Evolutionary conservation across 495 filamentous ascomycete species (phyloP), one percentile per base, ranked within the genome.

Genomic region (Melanomma pulvis-pyrius): DNA sequence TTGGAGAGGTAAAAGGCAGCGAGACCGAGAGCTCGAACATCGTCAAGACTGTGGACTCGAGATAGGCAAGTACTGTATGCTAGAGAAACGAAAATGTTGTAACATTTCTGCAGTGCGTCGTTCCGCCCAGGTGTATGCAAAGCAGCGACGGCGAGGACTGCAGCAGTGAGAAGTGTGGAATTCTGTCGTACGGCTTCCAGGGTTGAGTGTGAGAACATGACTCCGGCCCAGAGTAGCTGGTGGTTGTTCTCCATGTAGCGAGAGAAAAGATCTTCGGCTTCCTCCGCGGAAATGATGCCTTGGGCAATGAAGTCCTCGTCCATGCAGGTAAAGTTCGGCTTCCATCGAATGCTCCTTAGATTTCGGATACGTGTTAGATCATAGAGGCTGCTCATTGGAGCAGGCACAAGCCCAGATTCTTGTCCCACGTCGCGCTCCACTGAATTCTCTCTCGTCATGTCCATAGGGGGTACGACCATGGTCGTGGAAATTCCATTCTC

Each of bases 391-490:
- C 44, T 49, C 58, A 61, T 61, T 25, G 58, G 58, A 5, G 58
- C 58, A 30, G 58, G 22, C 25, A 61, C 58, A 26, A 61, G 41
- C 7, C 29, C 29, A 32, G 41, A 29, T 44, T 61, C 58, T 29
- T 61, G 25, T 3, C 30, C 58, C 22, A 49, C 12, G 26, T 51
- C 46, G 12, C 39, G 41, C 26, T 61, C 58, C 7, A 22, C 7
- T 6, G 58, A 61, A 34, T 61, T 61, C 28, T 61, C 58, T 1
- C 58, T 30, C 21, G 55, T 59, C 55, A 59, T 59, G 36, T 59
- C 55, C 55, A 59, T 59, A 4, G 55, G 55, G 3, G 55, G 55
- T 2, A 47, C 55, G 11, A 59, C 26, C 53, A 56, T 56, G 55
- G 55, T 26, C 2, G 55, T 59, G 55, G 11, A 34, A 56, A 17